A percentile compares a stretch with the other conserved stretches of the same genome.
Conservation (phyloP, 2,329 filamentous ascomycete genomes). For the Claviceps humidiphila region DNA sequence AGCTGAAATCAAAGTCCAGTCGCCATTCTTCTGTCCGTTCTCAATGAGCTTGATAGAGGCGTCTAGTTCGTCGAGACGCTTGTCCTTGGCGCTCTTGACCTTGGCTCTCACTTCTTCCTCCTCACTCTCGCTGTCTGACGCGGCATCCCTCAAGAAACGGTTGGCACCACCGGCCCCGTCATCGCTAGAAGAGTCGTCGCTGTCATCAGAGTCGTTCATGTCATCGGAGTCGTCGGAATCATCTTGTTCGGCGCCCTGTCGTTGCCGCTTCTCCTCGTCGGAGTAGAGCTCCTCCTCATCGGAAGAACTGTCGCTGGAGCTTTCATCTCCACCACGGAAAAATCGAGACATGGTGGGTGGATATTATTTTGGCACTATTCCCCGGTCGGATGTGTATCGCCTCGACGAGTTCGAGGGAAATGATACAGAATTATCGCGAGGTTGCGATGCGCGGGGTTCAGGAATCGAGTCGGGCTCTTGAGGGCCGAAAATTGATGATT, state of each 20-base stretch:
- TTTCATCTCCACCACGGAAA: constrained; percentile 83
- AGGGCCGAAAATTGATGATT: constrained; percentile 27
- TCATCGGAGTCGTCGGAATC: constrained; percentile 27
- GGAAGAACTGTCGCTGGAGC: constrained; percentile 89
- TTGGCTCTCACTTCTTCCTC: constrained; percentile 76
- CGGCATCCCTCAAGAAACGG: constrained; percentile 68
- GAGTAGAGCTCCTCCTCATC: constrained; percentile 94
- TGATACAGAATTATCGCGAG: constrained; percentile 12
- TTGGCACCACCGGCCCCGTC: constrained; percentile 59
- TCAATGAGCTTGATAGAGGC: constrained; percentile 81
- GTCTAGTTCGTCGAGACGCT: constrained; percentile 88
- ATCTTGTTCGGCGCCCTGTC: constrained; percentile 24
- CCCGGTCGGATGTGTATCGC: constrained; percentile 2
- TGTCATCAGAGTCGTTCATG: constrained; percentile 35
- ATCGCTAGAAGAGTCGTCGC: constrained; percentile 46
- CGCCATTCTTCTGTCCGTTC: constrained; percentile 93
- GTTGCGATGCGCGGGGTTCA: constrained; percentile 23
- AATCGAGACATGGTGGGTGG: constrained; percentile 76
- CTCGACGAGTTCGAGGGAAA: constrained; percentile 9
- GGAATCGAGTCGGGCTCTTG: constrained; percentile 14
- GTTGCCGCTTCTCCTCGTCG: constrained; percentile 22
- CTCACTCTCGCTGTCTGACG: constrained; percentile 68
- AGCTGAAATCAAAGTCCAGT: constrained; percentile 85
- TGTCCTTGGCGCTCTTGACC: constrained; percentile 97
- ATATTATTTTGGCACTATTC: constrained; percentile 9